Percentiles rank a stretch among this genome's conserved stretches.
Conservation (phyloP, 306 rosid species). For the Mimosa pudica region DNA sequence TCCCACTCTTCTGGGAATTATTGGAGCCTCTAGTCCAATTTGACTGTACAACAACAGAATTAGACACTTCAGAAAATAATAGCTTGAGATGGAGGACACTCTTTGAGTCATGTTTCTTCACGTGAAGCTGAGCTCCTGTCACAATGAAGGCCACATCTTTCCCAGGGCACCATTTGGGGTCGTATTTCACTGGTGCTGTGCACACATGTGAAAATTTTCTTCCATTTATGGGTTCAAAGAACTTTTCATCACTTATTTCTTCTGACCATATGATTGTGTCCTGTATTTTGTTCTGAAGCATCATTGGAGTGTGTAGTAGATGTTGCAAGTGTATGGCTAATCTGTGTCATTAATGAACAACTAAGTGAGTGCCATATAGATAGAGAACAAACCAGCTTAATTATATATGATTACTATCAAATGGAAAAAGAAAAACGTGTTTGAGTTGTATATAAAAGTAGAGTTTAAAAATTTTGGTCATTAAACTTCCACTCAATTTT, state of each 20-base stretch:
- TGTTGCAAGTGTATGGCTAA: conserved; percentile 90
- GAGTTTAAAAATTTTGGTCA: no score
- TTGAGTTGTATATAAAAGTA: no score
- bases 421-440: background rate
- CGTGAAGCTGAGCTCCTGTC: conserved; percentile 83
- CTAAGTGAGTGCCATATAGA: conserved; percentile 2
- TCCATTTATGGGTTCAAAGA: conserved; percentile 58
- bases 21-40: conserved; percentile 60
- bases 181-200: conserved; percentile 67
- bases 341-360: conserved; percentile 43
- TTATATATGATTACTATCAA: background rate
- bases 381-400: conserved; percentile 2
- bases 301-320: conserved; percentile 57
- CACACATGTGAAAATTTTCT: conserved; percentile 72
- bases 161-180: conserved; percentile 52
- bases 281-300: conserved; percentile 52
- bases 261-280: conserved; percentile 65
- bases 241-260: conserved; percentile 52
- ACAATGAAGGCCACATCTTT: conserved; percentile 57
- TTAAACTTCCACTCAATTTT: no score
- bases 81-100: conserved; percentile 72
- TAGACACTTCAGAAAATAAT: conserved; percentile 63
- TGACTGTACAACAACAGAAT: conserved; percentile 52
- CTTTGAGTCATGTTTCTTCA: conserved; percentile 59
- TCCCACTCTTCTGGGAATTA: conserved; percentile 58